A percentile compares a stretch with the other conserved stretches of the same genome.
Conservation (phyloP, 2,329 filamentous ascomycete genomes). For the Aureobasidium uvarum region DNA sequence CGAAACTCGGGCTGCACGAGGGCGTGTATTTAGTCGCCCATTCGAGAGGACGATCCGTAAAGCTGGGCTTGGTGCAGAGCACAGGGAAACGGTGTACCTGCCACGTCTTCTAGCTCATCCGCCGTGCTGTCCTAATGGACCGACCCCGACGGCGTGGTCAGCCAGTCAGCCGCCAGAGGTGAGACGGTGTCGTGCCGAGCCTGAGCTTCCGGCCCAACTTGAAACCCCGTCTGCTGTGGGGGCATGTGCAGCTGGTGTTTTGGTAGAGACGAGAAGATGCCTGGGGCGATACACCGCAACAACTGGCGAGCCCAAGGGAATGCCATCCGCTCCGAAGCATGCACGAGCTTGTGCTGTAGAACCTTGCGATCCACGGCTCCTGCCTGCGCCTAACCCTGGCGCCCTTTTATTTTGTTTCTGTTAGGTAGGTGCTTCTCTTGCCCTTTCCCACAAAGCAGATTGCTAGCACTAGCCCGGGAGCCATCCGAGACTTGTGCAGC, state of each 20-base stretch:
- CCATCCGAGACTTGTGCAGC: conserved; percentile 28
- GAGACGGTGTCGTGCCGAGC: conserved; percentile 27
- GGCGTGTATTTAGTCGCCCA: conserved; percentile 30
- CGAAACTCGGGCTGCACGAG: conserved; percentile 23
- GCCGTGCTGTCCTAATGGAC: conserved; percentile 10
- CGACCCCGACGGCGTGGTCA: conserved; percentile 24
- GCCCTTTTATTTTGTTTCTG: conserved; percentile 14
- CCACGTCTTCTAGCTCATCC: conserved; percentile 24
- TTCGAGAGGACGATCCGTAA: conserved; percentile 28
- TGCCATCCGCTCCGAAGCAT: conserved; percentile 17
- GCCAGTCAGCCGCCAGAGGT: conserved; percentile 26
- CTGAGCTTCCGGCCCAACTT: conserved; percentile 26
- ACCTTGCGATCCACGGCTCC: conserved; percentile 26
- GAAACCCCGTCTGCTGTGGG: conserved; percentile 26
- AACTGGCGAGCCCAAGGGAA: conserved; percentile 10
- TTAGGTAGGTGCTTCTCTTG: conserved; percentile 7
- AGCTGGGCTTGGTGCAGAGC: conserved; percentile 24
- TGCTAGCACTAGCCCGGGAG: conserved; percentile 27
- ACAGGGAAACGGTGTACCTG: conserved; percentile 26
- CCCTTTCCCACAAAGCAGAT: conserved; percentile 23
- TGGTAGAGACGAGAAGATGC: conserved; percentile 13
- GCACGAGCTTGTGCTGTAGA: conserved; percentile 27
- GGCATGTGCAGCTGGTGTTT: conserved; percentile 15
- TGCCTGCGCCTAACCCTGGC: conserved; percentile 24
- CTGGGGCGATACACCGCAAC: conserved; percentile 22